Evolutionary conservation across 306 rosid species (phyloP), one percentile per base, ranked within the genome.

Genomic region (Erythrophleum fordii): DNA sequence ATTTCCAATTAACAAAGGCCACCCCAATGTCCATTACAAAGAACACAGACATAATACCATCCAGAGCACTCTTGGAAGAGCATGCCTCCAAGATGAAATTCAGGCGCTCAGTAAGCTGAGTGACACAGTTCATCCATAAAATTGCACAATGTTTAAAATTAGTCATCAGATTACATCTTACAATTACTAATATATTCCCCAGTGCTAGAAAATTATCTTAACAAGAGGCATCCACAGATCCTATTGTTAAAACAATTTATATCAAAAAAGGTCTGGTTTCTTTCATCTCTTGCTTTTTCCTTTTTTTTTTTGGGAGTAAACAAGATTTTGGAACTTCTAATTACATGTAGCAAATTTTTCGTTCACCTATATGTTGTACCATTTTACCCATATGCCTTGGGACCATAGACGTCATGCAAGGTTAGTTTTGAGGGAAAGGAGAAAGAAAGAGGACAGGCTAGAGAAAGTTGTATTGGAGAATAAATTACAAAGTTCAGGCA

Each of bases 121-220:
- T 8, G 25, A 59, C 22, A 7, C 16, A 64, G 39, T 37, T 26
- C 60, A 77, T 49, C 69, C 26, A 51, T 6, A 76, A n/a, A 37
- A 34, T 73, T 14, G 28, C 41, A 58, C 26, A 4, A 13, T 61
- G 64, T 31, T 51, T 34, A 41, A 68, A 52, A 72, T 6, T 28
- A 56, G 26, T 64, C 46, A 60, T 13, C 9, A 51, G 14, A 41
- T 49, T 62, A 75, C 49, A 41, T 69, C 58, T 69, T 65, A 76
- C 62, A 55, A 65, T 28, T 17, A 56, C 35, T 20, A 8, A 26
- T n/a, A 41, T 26, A 76, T 56, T 37, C 42, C 46, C 23, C 44
- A 18, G 11, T n/a, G 51, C 49, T 11, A 20, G 29, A 39, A 66
- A 39, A 61, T n/a, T 62, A 51, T 49, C 53, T 49, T 42, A 22